Evolutionary conservation across 495 filamentous ascomycete genomes (phyloP).

Genomic region (Polyplosphaeria fusca): DNA sequence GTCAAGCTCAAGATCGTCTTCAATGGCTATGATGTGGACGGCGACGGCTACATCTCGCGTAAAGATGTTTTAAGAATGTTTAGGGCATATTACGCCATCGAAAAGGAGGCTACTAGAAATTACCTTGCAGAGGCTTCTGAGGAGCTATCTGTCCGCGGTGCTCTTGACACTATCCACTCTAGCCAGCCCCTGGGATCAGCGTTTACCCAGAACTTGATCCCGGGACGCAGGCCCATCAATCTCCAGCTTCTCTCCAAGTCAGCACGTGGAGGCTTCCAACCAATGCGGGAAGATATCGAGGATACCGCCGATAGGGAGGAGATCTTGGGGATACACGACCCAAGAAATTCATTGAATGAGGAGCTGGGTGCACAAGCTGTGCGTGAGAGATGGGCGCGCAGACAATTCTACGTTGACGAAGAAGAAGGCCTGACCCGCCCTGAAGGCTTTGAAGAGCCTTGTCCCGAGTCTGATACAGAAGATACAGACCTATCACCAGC

Average conservation of each 20-base stretch:
- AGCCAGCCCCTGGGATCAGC: slow-evolving; percentile 40
- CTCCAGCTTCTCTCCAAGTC: not conserved
- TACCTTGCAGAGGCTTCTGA: slow-evolving; percentile 64
- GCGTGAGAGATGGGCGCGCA: slow-evolving; percentile 66
- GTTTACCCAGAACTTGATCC: slow-evolving; percentile 35
- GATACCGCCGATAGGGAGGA: slow-evolving; percentile 50
- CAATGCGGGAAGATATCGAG: slow-evolving; percentile 39
- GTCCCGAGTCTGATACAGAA: slow-evolving; percentile 48
- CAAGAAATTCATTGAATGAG: slow-evolving; percentile 27
- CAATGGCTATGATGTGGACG: slow-evolving; percentile 84
- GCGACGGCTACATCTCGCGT: slow-evolving; percentile 80
- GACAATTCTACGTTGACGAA: slow-evolving; percentile 77
- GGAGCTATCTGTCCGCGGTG: slow-evolving; percentile 65
- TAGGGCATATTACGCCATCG: slow-evolving; percentile 81
- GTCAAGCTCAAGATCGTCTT: slow-evolving; percentile 69
- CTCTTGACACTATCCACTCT: slow-evolving; percentile 54
- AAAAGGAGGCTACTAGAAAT: slow-evolving; percentile 78
- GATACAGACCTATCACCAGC: slow-evolving; percentile 13
- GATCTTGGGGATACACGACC: slow-evolving; percentile 37
- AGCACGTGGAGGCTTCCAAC: no score
- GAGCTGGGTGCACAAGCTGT: slow-evolving; percentile 10
- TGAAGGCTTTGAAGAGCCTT: slow-evolving; percentile 57
- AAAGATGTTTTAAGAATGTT: slow-evolving; percentile 92
- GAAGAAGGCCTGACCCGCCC: slow-evolving; percentile 68
- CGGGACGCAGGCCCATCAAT: not conserved